Percentiles rank a stretch among this genome's conserved stretches.
These are phyloP conservation scores for Leptosphaerulina australis DNA, from an alignment of 2,329 filamentous ascomycete genomes.

Conservation along the genomic window DNA sequence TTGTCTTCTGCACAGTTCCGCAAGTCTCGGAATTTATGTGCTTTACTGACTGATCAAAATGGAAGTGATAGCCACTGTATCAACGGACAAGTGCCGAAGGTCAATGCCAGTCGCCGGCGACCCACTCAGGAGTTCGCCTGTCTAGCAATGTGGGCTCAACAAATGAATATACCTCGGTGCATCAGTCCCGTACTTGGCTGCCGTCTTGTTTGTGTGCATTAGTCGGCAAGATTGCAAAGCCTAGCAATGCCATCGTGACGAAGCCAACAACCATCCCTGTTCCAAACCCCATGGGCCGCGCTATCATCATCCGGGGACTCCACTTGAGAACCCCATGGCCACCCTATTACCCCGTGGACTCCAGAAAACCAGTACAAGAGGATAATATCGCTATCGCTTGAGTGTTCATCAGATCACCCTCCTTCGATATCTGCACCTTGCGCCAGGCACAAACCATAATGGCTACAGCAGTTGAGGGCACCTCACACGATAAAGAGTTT, in stretches of 20 bases:
- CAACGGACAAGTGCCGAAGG: constrained; percentile 8
- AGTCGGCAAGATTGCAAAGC: constrained; percentile 9
- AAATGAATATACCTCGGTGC: constrained; percentile 8
- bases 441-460: constrained; percentile 2
- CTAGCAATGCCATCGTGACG: constrained; percentile 20
- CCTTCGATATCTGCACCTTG: constrained; percentile 3
- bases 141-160: constrained; percentile 11
- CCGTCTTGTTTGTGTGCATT: constrained; percentile 13
- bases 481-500: constrained; percentile 7
- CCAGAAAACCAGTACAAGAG: constrained; percentile 19
- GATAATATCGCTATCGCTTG: constrained; percentile 3
- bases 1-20: background rate
- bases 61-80: background rate
- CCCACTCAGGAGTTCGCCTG: constrained; percentile 10
- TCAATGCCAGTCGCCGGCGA: constrained; percentile 4
- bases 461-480: constrained; percentile 9
- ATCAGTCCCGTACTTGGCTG: constrained; percentile 12
- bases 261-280: constrained; percentile 16
- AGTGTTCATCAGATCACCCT: constrained; percentile 4
- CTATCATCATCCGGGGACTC: constrained; percentile 26
- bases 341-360: constrained; percentile 9
- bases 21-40: background rate
- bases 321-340: constrained; percentile 18
- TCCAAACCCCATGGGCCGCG: constrained; percentile 18
- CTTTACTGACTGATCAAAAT: constrained; percentile 2